Evolutionary conservation across 208 protist species (phyloP).

Genomic region (Spongospora subterranea): DNA sequence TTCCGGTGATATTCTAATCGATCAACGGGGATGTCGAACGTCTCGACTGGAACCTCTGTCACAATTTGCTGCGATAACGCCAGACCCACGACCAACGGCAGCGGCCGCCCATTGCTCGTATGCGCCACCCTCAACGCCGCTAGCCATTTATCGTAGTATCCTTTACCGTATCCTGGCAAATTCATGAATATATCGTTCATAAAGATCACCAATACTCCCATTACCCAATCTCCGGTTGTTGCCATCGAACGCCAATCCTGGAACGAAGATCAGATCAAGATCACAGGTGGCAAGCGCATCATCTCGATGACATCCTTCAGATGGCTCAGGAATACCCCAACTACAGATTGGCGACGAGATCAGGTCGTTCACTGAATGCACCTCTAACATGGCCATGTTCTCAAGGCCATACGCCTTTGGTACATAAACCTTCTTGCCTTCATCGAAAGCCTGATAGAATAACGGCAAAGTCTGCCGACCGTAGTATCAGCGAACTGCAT

Average conservation of each 20-base stretch:
- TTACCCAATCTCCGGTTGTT: neutral
- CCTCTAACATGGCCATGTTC: neutral
- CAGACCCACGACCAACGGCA: neutral
- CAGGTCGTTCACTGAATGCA: neutral
- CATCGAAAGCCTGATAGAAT: neutral
- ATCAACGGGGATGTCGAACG: neutral
- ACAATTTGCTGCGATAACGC: neutral
- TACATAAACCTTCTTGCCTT: constrained; percentile 15
- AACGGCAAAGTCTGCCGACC: neutral
- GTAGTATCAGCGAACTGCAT: too few species aligned
- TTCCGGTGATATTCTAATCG: neutral
- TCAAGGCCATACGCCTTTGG: constrained; percentile 26
- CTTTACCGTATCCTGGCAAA: neutral
- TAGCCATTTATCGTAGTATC: constrained; percentile 40
- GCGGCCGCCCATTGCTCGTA: neutral
- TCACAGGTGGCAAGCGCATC: neutral
- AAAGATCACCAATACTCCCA: neutral
- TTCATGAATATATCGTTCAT: neutral
- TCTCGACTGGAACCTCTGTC: constrained; percentile 8
- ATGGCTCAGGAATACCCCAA: constrained; percentile 38
- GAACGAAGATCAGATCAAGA: constrained; percentile 16
- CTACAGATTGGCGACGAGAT: neutral
- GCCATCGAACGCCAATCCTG: constrained; percentile 33
- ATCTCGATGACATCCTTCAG: neutral
- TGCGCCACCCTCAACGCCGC: neutral